Conservation (phyloP, 345 rosid species). For the Boechera stricta region DNA sequence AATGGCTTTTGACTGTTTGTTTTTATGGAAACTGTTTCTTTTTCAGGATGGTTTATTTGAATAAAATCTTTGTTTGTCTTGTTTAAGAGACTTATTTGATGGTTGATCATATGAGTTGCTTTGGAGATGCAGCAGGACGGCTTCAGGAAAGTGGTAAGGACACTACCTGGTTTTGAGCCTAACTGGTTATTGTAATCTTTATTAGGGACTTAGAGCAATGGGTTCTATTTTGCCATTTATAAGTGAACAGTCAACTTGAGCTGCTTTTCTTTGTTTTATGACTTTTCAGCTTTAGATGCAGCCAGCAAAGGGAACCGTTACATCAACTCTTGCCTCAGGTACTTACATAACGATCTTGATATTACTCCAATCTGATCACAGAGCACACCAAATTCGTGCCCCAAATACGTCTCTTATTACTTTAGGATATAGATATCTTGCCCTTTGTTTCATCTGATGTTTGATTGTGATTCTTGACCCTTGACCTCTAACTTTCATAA, state of each 20-base stretch:
- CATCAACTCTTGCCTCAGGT: constrained; percentile 95
- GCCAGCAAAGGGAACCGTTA: constrained; percentile 90
- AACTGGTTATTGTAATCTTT: neutral
- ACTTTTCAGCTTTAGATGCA: constrained; percentile 73
- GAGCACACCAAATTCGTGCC: neutral
- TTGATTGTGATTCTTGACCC: neutral
- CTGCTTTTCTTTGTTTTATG: neutral
- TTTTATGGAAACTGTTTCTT: constrained; percentile 2
- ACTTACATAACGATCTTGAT: constrained; percentile 3
- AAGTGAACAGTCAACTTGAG: neutral
- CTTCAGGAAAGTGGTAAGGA: constrained; percentile 74
- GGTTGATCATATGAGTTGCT: constrained; percentile 80
- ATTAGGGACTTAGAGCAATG: neutral
- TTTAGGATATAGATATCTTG: neutral
- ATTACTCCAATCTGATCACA: neutral
- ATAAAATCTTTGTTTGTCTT: constrained; percentile 4
- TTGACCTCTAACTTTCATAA: constrained; percentile 1
- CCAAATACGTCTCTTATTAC: neutral
- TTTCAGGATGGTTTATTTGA: neutral
- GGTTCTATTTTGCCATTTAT: neutral
- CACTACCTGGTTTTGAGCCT: neutral
- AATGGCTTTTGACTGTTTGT: neutral
- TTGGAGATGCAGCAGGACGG: constrained; percentile 78
- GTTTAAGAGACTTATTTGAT: constrained; percentile 5
- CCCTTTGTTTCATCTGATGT: neutral